Percentiles rank a stretch among this genome's conserved stretches.
phyloP scores from a whole-genome alignment of 139 green algal genomes.

The Micromonas commoda region DNA sequence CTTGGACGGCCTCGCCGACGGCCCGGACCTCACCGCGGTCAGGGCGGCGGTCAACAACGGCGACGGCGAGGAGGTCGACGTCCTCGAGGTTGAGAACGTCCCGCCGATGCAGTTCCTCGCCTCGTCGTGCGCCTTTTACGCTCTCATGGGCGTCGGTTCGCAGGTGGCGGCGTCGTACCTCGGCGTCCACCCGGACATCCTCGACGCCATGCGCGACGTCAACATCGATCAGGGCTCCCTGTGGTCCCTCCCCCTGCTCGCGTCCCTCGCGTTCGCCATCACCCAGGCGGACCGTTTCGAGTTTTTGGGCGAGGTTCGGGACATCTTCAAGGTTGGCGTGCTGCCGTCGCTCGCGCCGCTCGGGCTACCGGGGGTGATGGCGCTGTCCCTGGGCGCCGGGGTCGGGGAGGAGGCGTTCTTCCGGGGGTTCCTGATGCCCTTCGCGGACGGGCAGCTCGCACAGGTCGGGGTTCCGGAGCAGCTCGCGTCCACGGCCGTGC shows the following conservation, averaged over 20 bases:
- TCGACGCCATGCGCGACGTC: background rate
- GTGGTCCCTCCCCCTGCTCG: constrained; percentile 9
- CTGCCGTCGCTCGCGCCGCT: constrained; percentile 12
- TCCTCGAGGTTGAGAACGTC: background rate
- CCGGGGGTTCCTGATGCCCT: constrained; percentile 31
- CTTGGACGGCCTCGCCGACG: background rate
- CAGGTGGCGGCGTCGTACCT: background rate
- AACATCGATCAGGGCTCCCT: background rate
- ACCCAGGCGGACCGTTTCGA: constrained; percentile 1
- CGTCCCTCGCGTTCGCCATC: constrained; percentile 1
- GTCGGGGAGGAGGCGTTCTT: constrained; percentile 30
- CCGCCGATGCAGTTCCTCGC: background rate
- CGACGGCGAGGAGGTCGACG: no score
- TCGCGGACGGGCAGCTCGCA: background rate
- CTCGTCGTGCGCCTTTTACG: background rate
- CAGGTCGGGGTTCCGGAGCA: background rate
- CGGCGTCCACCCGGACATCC: constrained; percentile 12
- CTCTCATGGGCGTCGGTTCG: background rate
- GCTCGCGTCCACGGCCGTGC: background rate
- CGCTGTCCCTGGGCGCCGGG: constrained; percentile 18
- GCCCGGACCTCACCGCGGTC: no score
- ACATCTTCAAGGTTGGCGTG: constrained; percentile 2
- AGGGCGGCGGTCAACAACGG: no score
- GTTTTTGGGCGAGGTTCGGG: constrained; percentile 3
- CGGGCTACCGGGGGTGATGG: background rate